phyloP scores from a whole-genome alignment of 306 rosid genomes.

The Gleditsia sinensis region DNA sequence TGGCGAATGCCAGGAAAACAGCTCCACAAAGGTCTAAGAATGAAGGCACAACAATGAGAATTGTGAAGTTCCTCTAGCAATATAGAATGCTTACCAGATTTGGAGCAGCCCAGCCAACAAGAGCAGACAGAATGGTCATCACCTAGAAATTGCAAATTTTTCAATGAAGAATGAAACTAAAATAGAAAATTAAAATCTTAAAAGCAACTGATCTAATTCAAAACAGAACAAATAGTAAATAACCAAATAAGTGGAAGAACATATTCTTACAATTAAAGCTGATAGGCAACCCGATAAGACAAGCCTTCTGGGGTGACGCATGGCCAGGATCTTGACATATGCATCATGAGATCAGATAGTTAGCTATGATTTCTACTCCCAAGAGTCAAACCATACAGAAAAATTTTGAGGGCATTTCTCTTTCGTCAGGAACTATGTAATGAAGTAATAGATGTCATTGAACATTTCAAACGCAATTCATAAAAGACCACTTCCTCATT shows the following conservation, averaged over 20 bases:
- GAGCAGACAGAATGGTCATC: constrained; percentile 91
- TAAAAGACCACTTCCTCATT: constrained; percentile 14
- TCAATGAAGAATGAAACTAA: constrained; percentile 19
- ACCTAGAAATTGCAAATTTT: constrained; percentile 53
- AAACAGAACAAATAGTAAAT: background rate
- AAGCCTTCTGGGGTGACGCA: constrained; percentile 90
- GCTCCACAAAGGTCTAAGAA: background rate
- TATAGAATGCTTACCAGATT: constrained; percentile 62
- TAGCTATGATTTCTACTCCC: constrained; percentile 9
- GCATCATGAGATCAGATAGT: constrained; percentile 34
- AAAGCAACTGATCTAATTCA: background rate
- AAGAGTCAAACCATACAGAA: background rate
- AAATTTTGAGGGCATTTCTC: background rate
- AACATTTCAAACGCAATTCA: constrained; percentile 5
- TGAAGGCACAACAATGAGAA: constrained; percentile 6
- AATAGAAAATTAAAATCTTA: background rate
- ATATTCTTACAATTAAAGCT: constrained; percentile 75
- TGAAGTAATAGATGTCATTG: background rate
- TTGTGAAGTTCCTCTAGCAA: constrained; percentile 8
- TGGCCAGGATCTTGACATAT: constrained; percentile 77
- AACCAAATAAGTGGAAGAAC: constrained; percentile 1
- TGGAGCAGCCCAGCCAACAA: constrained; percentile 98
- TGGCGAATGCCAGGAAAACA: background rate
- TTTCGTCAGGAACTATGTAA: background rate
- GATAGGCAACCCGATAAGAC: constrained; percentile 84